These are phyloP conservation scores for Hemileccinum hortonii DNA, from an alignment of 1,284 basidiomycete species.

Conservation along the genomic window DNA sequence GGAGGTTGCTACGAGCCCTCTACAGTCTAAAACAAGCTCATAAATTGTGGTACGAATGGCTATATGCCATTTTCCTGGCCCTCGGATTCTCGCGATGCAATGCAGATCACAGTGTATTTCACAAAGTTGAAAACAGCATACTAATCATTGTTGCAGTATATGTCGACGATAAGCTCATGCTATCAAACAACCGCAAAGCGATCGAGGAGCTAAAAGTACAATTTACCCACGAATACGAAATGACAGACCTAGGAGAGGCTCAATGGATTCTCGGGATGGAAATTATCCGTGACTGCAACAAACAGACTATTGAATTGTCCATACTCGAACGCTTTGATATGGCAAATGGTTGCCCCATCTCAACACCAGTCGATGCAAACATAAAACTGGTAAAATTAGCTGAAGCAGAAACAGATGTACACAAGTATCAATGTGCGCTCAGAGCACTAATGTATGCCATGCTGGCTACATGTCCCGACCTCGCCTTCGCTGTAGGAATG, in stretches of 20 bases:
- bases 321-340: background rate
- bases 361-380: background rate
- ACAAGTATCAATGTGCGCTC: background rate
- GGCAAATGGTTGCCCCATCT: too few species aligned
- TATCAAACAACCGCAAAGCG: too few species aligned
- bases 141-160: background rate
- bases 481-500: background rate
- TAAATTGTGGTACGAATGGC: constrained; percentile 12
- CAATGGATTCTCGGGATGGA: background rate
- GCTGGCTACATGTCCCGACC: background rate
- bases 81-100: background rate
- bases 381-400: background rate
- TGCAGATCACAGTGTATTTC: background rate
- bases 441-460: too few species aligned
- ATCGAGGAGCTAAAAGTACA: too few species aligned
- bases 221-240: background rate
- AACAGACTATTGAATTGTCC: background rate
- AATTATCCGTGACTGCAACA: background rate
- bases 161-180: background rate
- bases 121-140: background rate
- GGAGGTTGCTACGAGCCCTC: constrained; percentile 4
- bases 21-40: constrained; percentile 30
- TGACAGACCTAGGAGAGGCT: too few species aligned
- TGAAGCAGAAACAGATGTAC: background rate
- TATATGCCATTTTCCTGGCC: background rate